Percentiles rank a stretch among this genome's conserved stretches.
phyloP scores from a whole-genome alignment of 768 basidiomycete species.

The Podaxis sp. region DNA sequence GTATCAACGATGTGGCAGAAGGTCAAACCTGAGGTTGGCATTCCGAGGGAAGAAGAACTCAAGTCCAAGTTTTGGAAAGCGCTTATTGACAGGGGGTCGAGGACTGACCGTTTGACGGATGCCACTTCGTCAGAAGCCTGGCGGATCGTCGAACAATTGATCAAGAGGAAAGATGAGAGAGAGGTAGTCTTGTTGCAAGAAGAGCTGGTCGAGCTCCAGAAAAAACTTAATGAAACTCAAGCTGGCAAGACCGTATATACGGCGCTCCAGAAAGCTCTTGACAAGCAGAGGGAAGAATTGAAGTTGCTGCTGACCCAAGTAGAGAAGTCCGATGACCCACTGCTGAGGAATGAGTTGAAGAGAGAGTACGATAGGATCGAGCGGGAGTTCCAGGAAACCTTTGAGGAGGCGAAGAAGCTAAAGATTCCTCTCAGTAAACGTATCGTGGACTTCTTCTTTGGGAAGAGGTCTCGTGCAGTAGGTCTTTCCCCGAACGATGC shows the following conservation, averaged over 20 bases:
- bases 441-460: not conserved
- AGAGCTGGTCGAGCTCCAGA: constrained; percentile 28
- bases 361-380: constrained; percentile 5
- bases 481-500: not conserved
- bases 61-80: constrained; percentile 27
- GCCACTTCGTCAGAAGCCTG: constrained; percentile 23
- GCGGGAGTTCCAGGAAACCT: constrained; percentile 8
- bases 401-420: constrained; percentile 4
- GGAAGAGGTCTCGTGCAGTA: not conserved
- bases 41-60: constrained; percentile 18
- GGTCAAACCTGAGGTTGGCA: too few relatives aligned
- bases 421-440: not conserved
- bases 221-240: constrained; percentile 27
- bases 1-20: too few relatives aligned
- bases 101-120: constrained; percentile 21
- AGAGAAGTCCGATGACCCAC: constrained; percentile 9
- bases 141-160: constrained; percentile 24
- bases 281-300: constrained; percentile 21
- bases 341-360: constrained; percentile 1
- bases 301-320: not conserved
- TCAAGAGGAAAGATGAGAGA: constrained; percentile 12
- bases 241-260: constrained; percentile 28
- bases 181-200: constrained; percentile 28
- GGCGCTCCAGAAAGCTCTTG: constrained; percentile 24
- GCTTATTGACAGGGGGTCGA: constrained; percentile 27